A percentile compares a stretch with the other conserved stretches of the same genome.
These are phyloP conservation scores for Russula sp. DNA, from an alignment of 768 basidiomycete genomes.

Conservation along the genomic window DNA sequence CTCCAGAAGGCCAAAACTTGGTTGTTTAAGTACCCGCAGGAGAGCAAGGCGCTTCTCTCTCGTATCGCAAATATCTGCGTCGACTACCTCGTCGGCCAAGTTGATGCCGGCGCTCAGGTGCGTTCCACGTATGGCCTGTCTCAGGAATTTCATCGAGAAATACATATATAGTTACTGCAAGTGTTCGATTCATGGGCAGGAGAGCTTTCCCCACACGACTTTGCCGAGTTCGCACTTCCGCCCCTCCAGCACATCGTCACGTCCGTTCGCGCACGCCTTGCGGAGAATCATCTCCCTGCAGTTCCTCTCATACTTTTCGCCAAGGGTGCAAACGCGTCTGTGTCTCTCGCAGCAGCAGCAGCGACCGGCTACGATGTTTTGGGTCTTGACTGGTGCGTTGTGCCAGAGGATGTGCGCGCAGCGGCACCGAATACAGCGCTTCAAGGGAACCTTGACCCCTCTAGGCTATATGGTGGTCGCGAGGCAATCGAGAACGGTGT, in stretches of 20 bases:
- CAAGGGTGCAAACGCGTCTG: slow-evolving; percentile 87
- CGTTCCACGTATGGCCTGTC: slow-evolving; percentile 28
- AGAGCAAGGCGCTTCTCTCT: slow-evolving; percentile 71
- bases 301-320: slow-evolving; percentile 91
- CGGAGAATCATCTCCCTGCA: slow-evolving; percentile 48
- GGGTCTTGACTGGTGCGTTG: slow-evolving; percentile 88
- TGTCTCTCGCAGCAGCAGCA: slow-evolving; percentile 48
- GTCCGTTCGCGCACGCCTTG: slow-evolving; percentile 60
- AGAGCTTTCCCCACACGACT: slow-evolving; percentile 87
- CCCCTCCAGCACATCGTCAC: slow-evolving; percentile 68
- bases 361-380: slow-evolving; percentile 80
- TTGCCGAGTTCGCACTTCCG: slow-evolving; percentile 78
- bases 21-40: slow-evolving; percentile 87
- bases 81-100: slow-evolving; percentile 88
- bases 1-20: slow-evolving; percentile 91
- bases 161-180: slow-evolving; percentile 70
- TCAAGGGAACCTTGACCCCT: slow-evolving; percentile 95
- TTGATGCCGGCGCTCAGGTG: slow-evolving; percentile 95
- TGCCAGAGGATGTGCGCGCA: slow-evolving; percentile 65
- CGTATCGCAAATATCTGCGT: slow-evolving; percentile 88
- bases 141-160: not conserved
- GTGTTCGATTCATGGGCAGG: slow-evolving; percentile 97
- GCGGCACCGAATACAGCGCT: slow-evolving; percentile 64
- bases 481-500: slow-evolving; percentile 86
- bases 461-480: slow-evolving; percentile 76